Evolutionary conservation across 2,329 filamentous ascomycete genomes (phyloP), one percentile per base, ranked within the genome.

Genomic region (Westerdykella aurantiaca): DNA sequence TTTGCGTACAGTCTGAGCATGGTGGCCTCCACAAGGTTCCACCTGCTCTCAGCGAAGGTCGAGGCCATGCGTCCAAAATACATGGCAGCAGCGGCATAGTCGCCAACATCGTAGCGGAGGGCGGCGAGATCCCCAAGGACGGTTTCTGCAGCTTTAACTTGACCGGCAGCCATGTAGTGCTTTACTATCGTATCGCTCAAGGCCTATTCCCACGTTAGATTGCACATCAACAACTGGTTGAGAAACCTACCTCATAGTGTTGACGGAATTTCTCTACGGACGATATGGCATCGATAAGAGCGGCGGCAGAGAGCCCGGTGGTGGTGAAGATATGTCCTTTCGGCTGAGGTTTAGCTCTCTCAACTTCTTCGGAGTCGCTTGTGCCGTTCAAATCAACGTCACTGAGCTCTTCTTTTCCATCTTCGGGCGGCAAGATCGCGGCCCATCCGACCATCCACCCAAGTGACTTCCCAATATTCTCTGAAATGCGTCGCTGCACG

Each of bases 1-100:
- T 80, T 78, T 0, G 86, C 80, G 62, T 96, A 93, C 76, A 96
- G 85, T 51, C 87, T 80, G 5, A 97, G 76, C 78, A 95, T 86
- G 0, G 85, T 85, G 3, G 88, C 73, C 60, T 97, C 89, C 11
- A 95, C 74, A 1, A 83, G 72, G 42, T 78, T 81, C 90, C 93
- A 97, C 37, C 83, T 80, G 44, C 79, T 82, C 44, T 84, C 81
- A 0, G 84, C 85, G 55, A 93, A 95, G 49, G 87, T 86, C 0
- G 85, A 83, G 0, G 86, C 84, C 35, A 93, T 82, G 37, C 82
- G 78, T 56, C 85, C 79, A 57, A 98, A 93, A 58, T 86, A 90
- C 0, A 78, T 78, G 0, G 86, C 82, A 1, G 93, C 90, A 1
- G 81, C 77, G 2, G 72, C 73, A 59, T 83, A 90, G 52, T 97